phyloP scores from a whole-genome alignment of 805 yeast genomes.

The Barnettozyma wickerhamii region DNA sequence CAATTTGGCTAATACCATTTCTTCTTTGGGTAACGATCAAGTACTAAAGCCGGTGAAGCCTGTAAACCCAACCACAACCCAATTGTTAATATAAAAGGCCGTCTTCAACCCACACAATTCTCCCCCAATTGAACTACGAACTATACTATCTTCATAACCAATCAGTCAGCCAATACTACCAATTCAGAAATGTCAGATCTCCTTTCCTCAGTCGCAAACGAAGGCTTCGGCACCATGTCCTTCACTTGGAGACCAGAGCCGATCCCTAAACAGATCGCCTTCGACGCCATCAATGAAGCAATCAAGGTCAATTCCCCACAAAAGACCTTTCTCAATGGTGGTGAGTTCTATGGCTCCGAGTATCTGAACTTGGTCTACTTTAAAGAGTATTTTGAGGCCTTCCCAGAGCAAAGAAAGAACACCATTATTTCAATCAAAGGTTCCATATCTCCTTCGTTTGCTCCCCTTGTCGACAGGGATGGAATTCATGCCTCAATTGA shows the following conservation, averaged over 20 bases:
- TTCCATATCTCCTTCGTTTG: constrained; percentile 38
- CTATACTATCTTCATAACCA: too few relatives aligned
- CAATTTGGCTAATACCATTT: too few relatives aligned
- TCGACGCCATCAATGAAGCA: constrained; percentile 50
- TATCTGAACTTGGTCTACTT: constrained; percentile 52
- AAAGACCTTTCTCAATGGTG: constrained; percentile 62
- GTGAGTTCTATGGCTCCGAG: constrained; percentile 70
- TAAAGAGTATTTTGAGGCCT: constrained; percentile 49
- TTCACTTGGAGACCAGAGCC: constrained; percentile 67
- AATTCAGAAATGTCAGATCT: not conserved
- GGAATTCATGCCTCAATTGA: constrained; percentile 45
- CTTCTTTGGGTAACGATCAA: too few relatives aligned
- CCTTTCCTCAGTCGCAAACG: not conserved
- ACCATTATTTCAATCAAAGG: constrained; percentile 70
- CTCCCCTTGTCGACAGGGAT: constrained; percentile 42
- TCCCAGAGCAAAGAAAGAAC: constrained; percentile 52
- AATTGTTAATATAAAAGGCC: too few relatives aligned
- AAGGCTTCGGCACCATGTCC: constrained; percentile 80
- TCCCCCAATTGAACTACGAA: too few relatives aligned
- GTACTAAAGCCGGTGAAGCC: too few relatives aligned
- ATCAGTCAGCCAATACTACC: too few relatives aligned
- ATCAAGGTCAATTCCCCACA: constrained; percentile 33
- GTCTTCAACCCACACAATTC: too few relatives aligned
- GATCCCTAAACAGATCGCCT: constrained; percentile 47
- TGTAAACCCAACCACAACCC: too few relatives aligned